phyloP scores from a whole-genome alignment of 352 stramenopile species.

The Lagenidium giganteum region DNA sequence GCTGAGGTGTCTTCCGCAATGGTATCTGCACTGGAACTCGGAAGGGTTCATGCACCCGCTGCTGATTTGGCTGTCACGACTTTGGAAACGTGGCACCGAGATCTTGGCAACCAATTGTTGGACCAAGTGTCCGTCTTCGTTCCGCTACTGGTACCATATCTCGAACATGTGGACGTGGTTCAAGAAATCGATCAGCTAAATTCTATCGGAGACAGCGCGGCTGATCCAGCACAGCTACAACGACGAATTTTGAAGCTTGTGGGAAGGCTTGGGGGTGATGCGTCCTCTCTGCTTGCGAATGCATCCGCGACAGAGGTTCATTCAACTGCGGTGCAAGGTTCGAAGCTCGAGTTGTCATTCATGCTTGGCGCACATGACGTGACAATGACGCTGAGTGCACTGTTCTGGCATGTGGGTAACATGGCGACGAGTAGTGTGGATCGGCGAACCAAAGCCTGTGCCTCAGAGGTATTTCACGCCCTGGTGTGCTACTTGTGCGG shows the following conservation, averaged over 20 bases:
- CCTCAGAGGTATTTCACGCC: constrained; percentile 66
- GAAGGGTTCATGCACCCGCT: constrained; percentile 53
- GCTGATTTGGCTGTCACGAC: constrained; percentile 45
- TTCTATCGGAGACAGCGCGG: constrained; percentile 10
- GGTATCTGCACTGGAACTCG: constrained; percentile 48
- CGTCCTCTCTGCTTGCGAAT: constrained; percentile 21
- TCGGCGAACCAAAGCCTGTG: constrained; percentile 49
- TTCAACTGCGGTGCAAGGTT: constrained; percentile 13
- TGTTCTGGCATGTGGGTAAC: constrained; percentile 46
- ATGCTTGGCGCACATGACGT: constrained; percentile 34
- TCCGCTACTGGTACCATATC: constrained; percentile 41
- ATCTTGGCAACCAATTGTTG: constrained; percentile 30
- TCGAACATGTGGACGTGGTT: constrained; percentile 32
- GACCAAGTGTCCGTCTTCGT: too few relatives aligned
- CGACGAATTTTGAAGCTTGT: constrained; percentile 57
- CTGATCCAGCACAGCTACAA: constrained; percentile 45
- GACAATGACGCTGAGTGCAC: constrained; percentile 33
- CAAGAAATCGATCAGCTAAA: neutral
- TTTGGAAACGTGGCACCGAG: constrained; percentile 52
- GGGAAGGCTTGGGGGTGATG: constrained; percentile 40
- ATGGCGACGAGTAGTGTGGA: constrained; percentile 49
- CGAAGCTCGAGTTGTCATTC: constrained; percentile 31
- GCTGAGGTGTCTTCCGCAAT: constrained; percentile 28
- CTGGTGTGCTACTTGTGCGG: constrained; percentile 67
- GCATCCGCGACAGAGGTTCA: constrained; percentile 4